Base-by-base conservation (phyloP, 2,329 filamentous ascomycete genomes). In the Mollisiaceae sp. region DNA sequence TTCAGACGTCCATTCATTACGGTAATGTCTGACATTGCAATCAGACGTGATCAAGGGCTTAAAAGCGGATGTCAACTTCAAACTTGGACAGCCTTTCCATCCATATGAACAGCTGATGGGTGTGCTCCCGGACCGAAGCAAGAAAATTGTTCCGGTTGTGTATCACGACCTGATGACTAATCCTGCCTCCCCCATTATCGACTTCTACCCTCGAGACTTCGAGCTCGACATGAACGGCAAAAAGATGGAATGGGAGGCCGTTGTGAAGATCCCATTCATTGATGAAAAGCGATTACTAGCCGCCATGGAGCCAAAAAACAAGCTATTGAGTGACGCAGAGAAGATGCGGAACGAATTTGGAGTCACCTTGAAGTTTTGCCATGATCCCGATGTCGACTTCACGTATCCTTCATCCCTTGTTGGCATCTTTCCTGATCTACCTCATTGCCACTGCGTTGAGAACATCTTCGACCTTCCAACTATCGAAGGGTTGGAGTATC, bases 211-310 rank as follows among this genome's bases (percentile, higher is more conserved):
- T 2, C 87, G 94, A 72, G 95, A 99, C 73, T 99, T 99, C 74
- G 93, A 96, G 70, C 84, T 99, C 47, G 96, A 99, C 77, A 98
- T 99, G 95, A 98, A 99, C 73, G 96, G 95, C 66, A 99, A 99
- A 82, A 99, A 97, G 81, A 96, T 97, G 91, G 96, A 99, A 69
- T 99, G 95, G 95, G 95, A 99, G 77, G 95, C 95, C 35, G 94
- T 99, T 43, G 93, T 99, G 70, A 99, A 98, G 79, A 99, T 99
- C 75, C 95, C 95, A 0, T 99, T 99, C 79, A 99, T 99, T 69
- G 93, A 99, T 65, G 94, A 99, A 77, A 88, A 90, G 73, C 88
- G 95, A 32, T 82, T 99, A 2, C 83, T 99, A 63, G 80, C 83
- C 43, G 95, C 94, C 8, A 97, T 99, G 91, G 89, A 85, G 18